Conservation (phyloP, 441 rosid species). For the Brassica balearica region DNA sequence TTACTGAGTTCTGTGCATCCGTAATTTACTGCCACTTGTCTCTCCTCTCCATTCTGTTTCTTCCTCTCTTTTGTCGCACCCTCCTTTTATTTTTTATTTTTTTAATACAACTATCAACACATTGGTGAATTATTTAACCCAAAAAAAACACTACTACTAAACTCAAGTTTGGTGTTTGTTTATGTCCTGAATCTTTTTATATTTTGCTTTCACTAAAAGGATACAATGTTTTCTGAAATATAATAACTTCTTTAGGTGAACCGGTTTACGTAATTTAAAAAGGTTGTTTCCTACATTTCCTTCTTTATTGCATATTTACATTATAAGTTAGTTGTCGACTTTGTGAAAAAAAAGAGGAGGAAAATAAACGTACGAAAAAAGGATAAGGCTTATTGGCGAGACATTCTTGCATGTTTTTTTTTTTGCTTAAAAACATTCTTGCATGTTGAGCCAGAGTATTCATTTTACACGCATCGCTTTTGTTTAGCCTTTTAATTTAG, state of each 20-base stretch:
- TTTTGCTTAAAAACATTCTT: not conserved
- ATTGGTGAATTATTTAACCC: not conserved
- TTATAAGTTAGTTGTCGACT: not conserved
- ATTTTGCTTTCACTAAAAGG: not conserved
- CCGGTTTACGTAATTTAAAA: not conserved
- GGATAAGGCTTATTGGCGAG: not conserved
- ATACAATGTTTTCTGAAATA: not conserved
- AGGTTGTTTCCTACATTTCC: not conserved
- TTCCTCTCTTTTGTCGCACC: not conserved
- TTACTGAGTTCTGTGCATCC: conserved; percentile 42
- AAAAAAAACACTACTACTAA: not conserved
- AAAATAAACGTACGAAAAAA: not conserved
- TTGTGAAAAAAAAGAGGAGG: not conserved
- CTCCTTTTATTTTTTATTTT: not conserved
- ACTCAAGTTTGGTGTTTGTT: not conserved
- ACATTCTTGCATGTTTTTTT: not conserved
- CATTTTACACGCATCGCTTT: not conserved
- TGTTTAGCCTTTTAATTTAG: not conserved
- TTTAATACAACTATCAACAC: not conserved
- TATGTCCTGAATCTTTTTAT: not conserved
- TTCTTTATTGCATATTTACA: not conserved
- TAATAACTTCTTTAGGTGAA: not conserved
- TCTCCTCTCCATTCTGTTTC: not conserved
- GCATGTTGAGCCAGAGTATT: conserved; percentile 1
- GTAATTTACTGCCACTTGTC: conserved; percentile 46